Evolutionary conservation across 805 yeast species (phyloP).

Genomic region (Wickerhamiella azyma): DNA sequence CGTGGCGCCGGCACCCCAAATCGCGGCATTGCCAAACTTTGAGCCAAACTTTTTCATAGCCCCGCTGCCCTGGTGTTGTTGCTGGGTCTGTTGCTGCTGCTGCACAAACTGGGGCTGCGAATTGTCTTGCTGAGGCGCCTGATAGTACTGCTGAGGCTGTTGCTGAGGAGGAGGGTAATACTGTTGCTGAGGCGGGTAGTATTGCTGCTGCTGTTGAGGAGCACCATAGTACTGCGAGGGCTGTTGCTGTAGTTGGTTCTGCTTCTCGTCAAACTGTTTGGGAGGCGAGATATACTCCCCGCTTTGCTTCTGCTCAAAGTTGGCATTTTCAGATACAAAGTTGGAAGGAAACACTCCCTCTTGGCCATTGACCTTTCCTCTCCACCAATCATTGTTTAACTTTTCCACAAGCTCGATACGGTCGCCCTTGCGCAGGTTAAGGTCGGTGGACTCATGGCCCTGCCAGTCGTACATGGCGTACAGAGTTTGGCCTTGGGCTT

Average conservation of each 20-base stretch:
- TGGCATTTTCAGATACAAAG: conserved; percentile 37
- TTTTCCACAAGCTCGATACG: conserved; percentile 56
- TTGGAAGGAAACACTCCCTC: conserved; percentile 85
- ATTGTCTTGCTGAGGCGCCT: conserved; percentile 18
- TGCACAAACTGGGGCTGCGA: conserved; percentile 13
- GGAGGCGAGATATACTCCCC: conserved; percentile 15
- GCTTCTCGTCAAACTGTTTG: conserved; percentile 15
- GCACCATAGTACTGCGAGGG: conserved; percentile 13
- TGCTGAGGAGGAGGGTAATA: conserved; percentile 29
- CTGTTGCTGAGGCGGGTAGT: conserved; percentile 19
- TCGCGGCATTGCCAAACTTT: conserved; percentile 74
- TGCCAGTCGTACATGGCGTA: conserved; percentile 65
- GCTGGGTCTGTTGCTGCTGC: conserved; percentile 13
- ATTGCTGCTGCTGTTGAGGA: conserved; percentile 8
- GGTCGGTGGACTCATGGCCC: conserved; percentile 66
- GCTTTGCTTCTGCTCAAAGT: conserved; percentile 11
- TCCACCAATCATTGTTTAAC: conserved; percentile 83
- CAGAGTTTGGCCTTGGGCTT: conserved; percentile 25
- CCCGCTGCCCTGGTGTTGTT: conserved; percentile 9
- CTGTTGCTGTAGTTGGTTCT: conserved; percentile 16
- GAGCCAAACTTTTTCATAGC: conserved; percentile 35
- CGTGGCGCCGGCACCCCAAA: conserved; percentile 92
- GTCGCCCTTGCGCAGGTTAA: conserved; percentile 52
- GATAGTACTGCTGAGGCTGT: conserved; percentile 18
- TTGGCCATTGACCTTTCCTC: conserved; percentile 44